These are phyloP conservation scores for Taxawa tesnikishii DNA, from an alignment of 2,329 filamentous ascomycete species.

Conservation along the genomic window DNA sequence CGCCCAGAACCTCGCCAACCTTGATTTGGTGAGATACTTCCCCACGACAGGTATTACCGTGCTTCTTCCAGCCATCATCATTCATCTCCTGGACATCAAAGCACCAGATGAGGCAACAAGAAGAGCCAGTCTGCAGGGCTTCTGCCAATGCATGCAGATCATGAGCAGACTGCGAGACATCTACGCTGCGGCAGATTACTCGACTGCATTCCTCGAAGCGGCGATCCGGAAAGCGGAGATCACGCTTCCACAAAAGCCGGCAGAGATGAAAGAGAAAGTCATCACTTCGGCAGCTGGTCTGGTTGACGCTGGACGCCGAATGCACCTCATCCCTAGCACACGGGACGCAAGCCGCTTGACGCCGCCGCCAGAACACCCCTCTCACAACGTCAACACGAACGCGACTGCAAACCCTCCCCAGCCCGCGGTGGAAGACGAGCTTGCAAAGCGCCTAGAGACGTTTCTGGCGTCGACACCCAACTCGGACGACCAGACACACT, in stretches of 20 bases:
- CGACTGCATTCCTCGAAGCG: constrained; percentile 87
- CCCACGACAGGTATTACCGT: constrained; percentile 87
- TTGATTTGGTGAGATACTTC: constrained; percentile 64
- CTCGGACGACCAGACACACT: constrained; percentile 16
- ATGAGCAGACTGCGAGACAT: constrained; percentile 79
- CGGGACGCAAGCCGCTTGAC: constrained; percentile 16
- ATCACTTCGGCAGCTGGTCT: constrained; percentile 33
- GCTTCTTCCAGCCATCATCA: constrained; percentile 83
- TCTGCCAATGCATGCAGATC: constrained; percentile 85
- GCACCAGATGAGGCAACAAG: constrained; percentile 61
- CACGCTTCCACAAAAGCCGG: constrained; percentile 40
- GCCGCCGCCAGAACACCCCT: constrained; percentile 23
- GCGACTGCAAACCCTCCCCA: constrained; percentile 11
- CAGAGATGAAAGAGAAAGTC: constrained; percentile 18
- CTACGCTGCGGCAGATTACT: constrained; percentile 89
- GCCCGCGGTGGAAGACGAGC: constrained; percentile 30
- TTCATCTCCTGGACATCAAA: constrained; percentile 86
- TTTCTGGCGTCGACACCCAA: constrained; percentile 39
- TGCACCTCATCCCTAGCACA: constrained; percentile 18
- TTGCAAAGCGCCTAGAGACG: constrained; percentile 33
- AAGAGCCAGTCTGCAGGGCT: constrained; percentile 63
- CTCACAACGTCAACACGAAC: constrained; percentile 1
- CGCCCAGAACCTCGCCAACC: constrained; percentile 60
- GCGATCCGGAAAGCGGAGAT: constrained; percentile 80
- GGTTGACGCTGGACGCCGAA: constrained; percentile 30